phyloP scores from a whole-genome alignment of 1,139 yeast species.

The Magnusiomyces magnusii region DNA sequence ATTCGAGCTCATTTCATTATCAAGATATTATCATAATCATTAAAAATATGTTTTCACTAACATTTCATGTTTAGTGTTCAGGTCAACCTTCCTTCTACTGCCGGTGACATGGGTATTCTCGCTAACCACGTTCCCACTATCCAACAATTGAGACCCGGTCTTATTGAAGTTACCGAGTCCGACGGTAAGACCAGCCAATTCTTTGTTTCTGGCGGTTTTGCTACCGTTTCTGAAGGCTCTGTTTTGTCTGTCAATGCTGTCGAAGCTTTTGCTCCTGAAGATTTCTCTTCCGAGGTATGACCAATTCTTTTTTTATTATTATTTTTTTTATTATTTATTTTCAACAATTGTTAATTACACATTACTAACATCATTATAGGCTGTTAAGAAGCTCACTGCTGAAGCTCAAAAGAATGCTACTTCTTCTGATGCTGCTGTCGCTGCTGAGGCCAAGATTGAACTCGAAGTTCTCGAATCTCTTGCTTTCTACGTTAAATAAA shows the following conservation, averaged over 20 bases:
- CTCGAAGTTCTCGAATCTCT: slow-evolving; percentile 95
- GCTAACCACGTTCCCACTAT: slow-evolving; percentile 98
- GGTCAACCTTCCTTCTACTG: slow-evolving; percentile 92
- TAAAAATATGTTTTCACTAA: no score
- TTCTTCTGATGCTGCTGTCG: slow-evolving; percentile 74
- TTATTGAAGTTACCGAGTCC: slow-evolving; percentile 82
- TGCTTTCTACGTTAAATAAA: slow-evolving; percentile 77
- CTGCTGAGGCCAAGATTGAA: slow-evolving; percentile 93
- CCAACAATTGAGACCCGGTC: slow-evolving; percentile 95
- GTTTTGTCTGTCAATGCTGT: slow-evolving; percentile 85
- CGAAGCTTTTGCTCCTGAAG: slow-evolving; percentile 91
- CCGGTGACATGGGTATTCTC: slow-evolving; percentile 95
- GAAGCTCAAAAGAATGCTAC: slow-evolving; percentile 93
- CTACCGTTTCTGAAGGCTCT: slow-evolving; percentile 94
- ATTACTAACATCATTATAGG: slow-evolving; percentile 24
- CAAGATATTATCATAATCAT: background rate
- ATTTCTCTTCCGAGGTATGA: slow-evolving; percentile 59
- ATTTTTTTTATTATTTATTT: background rate
- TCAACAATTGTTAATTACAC: background rate
- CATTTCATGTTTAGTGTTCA: slow-evolving; percentile 53
- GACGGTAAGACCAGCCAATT: slow-evolving; percentile 74
- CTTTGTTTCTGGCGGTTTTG: slow-evolving; percentile 93
- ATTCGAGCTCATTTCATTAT: background rate
- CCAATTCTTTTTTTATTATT: background rate
- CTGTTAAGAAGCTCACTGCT: slow-evolving; percentile 72